Evolutionary conservation across 1,284 basidiomycete species (phyloP), one percentile per base, ranked within the genome.

Genomic region (Ganoderma leucocontextum): DNA sequence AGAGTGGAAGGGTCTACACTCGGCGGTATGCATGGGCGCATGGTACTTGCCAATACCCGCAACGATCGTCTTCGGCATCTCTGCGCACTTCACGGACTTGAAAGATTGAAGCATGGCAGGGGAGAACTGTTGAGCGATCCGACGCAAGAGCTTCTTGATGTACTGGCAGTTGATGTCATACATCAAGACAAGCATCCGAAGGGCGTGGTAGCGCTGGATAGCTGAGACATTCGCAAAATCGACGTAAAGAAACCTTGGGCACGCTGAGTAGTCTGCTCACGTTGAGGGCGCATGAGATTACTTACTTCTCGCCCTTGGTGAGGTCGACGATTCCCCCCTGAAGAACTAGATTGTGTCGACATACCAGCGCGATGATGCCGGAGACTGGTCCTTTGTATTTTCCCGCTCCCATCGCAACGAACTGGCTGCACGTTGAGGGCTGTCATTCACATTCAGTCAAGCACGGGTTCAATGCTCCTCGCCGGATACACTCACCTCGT

Each of bases 31-130:
- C 15, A 66, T 74, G 2, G 65, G 64, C 2, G 69, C 62, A 59
- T 77, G 76, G 49, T 73, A 75, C 59, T 75, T 76, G 4, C 72
- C 75, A 4, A 76, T 60, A 1, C 63, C 61, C 0, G 47, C 61
- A 13, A 59, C 38, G 4, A 41, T 13, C 2, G 6, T 35, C 35
- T 39, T 8, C 15, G 38, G 57, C 7, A 59, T 19, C 5, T 38
- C 10, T 1, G 38, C 35, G 17, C 3, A 36, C 9, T 49, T 17
- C 42, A 65, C 57, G 1, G 62, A 65, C 10, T 60, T 42, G 13
- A 61, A 53, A 5, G 41, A 13, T 6, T 44, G 5, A 9, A 64
- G 2, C 13, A 42, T 49, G 7, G 13, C 62, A 29, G 22, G 35
- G 3, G 13, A 25, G 42, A 67, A 60, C 42, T 63, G 15, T 4